phyloP scores from a whole-genome alignment of 352 stramenopile species.

The Phytophthora nicotianae region DNA sequence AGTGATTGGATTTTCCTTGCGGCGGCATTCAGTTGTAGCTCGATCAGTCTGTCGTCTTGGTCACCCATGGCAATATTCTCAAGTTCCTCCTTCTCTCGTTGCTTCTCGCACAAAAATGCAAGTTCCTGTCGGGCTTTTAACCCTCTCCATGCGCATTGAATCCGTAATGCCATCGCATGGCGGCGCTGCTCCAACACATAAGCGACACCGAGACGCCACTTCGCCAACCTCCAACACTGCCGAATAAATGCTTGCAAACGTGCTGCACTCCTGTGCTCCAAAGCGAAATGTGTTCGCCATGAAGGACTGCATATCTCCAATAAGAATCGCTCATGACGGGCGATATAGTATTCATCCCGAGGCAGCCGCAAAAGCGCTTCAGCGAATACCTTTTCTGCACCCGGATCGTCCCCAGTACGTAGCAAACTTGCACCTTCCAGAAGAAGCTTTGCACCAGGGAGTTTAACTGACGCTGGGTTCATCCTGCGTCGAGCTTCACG shows the following conservation, averaged over 20 bases:
- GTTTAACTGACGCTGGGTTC: not conserved
- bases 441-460: slow-evolving; percentile 40
- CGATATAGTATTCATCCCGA: slow-evolving; percentile 46
- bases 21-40: slow-evolving; percentile 41
- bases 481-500: slow-evolving; percentile 28
- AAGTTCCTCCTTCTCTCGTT: slow-evolving; percentile 36
- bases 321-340: slow-evolving; percentile 52
- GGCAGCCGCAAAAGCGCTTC: slow-evolving; percentile 40
- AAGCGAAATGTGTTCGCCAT: slow-evolving; percentile 50
- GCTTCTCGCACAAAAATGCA: slow-evolving; percentile 26
- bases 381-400: slow-evolving; percentile 36
- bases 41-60: slow-evolving; percentile 52
- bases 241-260: slow-evolving; percentile 40
- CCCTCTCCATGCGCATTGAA: slow-evolving; percentile 58
- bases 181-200: slow-evolving; percentile 40
- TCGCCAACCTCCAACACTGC: slow-evolving; percentile 13
- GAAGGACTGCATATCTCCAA: slow-evolving; percentile 39
- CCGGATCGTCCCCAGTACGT: slow-evolving; percentile 39
- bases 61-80: slow-evolving; percentile 46
- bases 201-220: slow-evolving; percentile 27
- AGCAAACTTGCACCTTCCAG: slow-evolving; percentile 48
- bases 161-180: slow-evolving; percentile 32
- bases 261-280: slow-evolving; percentile 42
- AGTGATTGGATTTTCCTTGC: slow-evolving; percentile 62
- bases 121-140: slow-evolving; percentile 34